These are phyloP conservation scores for Ophiostoma piceae DNA, from an alignment of 2,329 filamentous ascomycete species.

Conservation along the genomic window DNA sequence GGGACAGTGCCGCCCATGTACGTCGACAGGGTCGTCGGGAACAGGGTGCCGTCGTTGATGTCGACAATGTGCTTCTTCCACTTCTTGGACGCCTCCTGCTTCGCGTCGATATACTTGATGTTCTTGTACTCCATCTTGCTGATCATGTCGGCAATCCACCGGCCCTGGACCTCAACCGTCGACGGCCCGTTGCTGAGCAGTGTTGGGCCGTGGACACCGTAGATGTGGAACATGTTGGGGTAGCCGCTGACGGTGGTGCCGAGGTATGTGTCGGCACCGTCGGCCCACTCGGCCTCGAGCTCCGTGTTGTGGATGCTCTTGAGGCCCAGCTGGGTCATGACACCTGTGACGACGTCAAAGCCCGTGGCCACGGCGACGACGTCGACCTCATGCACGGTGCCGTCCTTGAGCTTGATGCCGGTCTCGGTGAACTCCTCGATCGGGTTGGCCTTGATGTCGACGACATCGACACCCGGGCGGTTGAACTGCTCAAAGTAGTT, in stretches of 20 bases:
- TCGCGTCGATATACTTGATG: slow-evolving; percentile 53
- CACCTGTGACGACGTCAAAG: slow-evolving; percentile 37
- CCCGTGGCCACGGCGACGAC: slow-evolving; percentile 44
- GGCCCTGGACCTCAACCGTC: slow-evolving; percentile 50
- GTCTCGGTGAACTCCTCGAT: slow-evolving; percentile 41
- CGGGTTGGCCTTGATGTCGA: slow-evolving; percentile 39
- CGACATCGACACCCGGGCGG: slow-evolving; percentile 39
- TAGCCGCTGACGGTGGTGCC: slow-evolving; percentile 42
- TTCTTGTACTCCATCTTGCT: slow-evolving; percentile 42
- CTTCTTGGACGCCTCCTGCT: slow-evolving; percentile 82
- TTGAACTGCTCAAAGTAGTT: slow-evolving; percentile 48
- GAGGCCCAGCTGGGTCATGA: slow-evolving; percentile 44
- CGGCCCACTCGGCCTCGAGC: slow-evolving; percentile 41
- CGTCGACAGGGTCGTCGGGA: slow-evolving; percentile 46
- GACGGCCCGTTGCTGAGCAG: slow-evolving; percentile 53
- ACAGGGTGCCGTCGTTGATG: slow-evolving; percentile 56
- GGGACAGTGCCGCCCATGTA: slow-evolving; percentile 55
- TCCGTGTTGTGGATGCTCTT: slow-evolving; percentile 37
- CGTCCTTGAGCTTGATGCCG: slow-evolving; percentile 39
- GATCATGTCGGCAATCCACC: slow-evolving; percentile 51
- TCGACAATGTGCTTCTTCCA: slow-evolving; percentile 82
- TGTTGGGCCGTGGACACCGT: slow-evolving; percentile 54
- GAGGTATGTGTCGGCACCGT: slow-evolving; percentile 42
- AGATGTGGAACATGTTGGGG: slow-evolving; percentile 50
- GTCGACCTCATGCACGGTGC: slow-evolving; percentile 41